phyloP scores from a whole-genome alignment of 805 yeast genomes.

The Blastobotrys attinorum region DNA sequence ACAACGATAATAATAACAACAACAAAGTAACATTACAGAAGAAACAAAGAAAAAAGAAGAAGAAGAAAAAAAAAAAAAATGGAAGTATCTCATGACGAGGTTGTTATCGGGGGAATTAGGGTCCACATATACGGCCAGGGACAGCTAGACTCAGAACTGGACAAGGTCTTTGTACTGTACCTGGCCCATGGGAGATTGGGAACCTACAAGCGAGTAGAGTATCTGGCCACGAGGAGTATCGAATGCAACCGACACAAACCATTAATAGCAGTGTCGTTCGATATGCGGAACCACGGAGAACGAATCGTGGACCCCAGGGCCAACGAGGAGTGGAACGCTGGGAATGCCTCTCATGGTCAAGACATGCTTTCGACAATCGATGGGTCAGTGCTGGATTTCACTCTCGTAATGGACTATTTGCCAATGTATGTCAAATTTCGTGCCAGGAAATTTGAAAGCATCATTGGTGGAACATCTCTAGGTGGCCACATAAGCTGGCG shows the following conservation, averaged over 20 bases:
- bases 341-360: slow-evolving; percentile 42
- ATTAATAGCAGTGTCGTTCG: slow-evolving; percentile 43
- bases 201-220: slow-evolving; percentile 22
- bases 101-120: slow-evolving; percentile 38
- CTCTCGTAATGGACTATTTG: slow-evolving; percentile 36
- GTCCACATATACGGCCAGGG: slow-evolving; percentile 36
- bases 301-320: slow-evolving; percentile 28
- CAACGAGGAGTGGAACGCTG: slow-evolving; percentile 40
- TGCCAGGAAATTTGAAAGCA: slow-evolving; percentile 22
- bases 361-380: slow-evolving; percentile 45
- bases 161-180: slow-evolving; percentile 8
- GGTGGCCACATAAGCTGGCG: slow-evolving; percentile 52
- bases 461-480: slow-evolving; percentile 44
- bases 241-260: not conserved
- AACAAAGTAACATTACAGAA: too few species aligned
- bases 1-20: too few species aligned
- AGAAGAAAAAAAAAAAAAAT: too few species aligned
- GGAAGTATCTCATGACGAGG: not conserved
- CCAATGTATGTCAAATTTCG: slow-evolving; percentile 31
- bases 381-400: slow-evolving; percentile 40
- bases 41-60: too few species aligned
- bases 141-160: slow-evolving; percentile 6
- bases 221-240: slow-evolving; percentile 8
- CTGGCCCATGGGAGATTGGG: slow-evolving; percentile 41
- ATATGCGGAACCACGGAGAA: slow-evolving; percentile 49